phyloP scores from a whole-genome alignment of 2,329 filamentous ascomycete species.

The Talaromyces sp. region DNA sequence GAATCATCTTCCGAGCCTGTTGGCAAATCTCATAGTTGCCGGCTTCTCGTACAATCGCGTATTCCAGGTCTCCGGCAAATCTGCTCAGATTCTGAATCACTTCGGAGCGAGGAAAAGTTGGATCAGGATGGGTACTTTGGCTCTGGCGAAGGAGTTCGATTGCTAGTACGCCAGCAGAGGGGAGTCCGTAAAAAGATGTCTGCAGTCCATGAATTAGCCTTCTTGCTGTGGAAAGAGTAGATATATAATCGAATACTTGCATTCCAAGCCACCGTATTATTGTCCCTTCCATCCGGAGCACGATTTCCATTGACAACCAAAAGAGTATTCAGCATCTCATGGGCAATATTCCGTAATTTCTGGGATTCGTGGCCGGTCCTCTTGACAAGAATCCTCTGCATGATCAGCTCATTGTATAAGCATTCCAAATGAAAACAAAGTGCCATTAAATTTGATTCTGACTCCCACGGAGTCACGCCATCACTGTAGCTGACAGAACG shows the following conservation, averaged over 20 bases:
- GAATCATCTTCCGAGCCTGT: constrained; percentile 23
- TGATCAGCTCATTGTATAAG: constrained; percentile 26
- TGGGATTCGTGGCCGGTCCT: constrained; percentile 22
- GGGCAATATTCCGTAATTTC: constrained; percentile 22
- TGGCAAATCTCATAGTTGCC: constrained; percentile 27
- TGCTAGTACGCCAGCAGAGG: constrained; percentile 28
- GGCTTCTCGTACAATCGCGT: constrained; percentile 22
- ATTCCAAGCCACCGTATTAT: constrained; percentile 20
- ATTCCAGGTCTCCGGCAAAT: constrained; percentile 26
- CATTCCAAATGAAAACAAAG: constrained; percentile 23
- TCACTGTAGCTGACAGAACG: no score
- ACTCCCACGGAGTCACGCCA: neutral
- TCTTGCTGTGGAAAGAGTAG: neutral
- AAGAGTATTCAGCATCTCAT: constrained; percentile 24
- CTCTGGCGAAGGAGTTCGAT: constrained; percentile 26
- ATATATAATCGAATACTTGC: constrained; percentile 5
- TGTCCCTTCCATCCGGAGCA: constrained; percentile 17
- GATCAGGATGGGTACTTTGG: constrained; percentile 15
- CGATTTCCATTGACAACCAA: constrained; percentile 19
- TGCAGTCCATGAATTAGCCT: neutral
- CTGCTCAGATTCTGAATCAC: constrained; percentile 30
- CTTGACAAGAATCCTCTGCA: constrained; percentile 24
- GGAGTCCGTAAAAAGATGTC: constrained; percentile 25
- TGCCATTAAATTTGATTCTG: neutral
- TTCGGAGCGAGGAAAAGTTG: constrained; percentile 25